These are phyloP conservation scores for sorghum (Sorghum bicolor) DNA, from an alignment of 176 grass and related monocot species.

Conservation along the genomic window DNA sequence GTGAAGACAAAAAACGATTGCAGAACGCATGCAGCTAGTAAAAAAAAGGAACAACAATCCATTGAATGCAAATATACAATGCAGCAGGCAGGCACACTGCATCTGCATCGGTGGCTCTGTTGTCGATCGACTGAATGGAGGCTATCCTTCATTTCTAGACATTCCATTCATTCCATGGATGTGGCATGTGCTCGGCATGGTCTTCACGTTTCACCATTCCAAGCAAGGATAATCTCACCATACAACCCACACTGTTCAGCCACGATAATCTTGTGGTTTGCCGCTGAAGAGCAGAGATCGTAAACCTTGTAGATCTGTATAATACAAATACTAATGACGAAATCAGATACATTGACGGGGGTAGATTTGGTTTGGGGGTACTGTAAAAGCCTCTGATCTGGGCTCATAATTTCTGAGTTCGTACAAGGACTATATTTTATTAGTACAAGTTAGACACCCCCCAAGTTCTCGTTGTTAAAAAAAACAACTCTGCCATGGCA, in stretches of 20 bases:
- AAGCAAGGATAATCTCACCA: neutral
- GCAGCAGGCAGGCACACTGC: too few relatives aligned
- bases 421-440: too few relatives aligned
- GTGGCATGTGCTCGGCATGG: neutral
- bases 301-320: neutral
- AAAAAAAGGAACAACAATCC: too few relatives aligned
- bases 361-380: neutral
- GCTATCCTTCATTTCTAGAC: too few relatives aligned
- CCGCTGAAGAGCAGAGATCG: neutral
- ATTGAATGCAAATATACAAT: too few relatives aligned
- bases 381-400: neutral
- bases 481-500: neutral
- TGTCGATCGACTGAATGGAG: too few relatives aligned
- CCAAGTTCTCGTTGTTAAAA: neutral
- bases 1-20: too few relatives aligned
- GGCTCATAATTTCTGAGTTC: neutral
- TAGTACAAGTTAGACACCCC: too few relatives aligned
- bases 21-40: too few relatives aligned
- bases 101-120: too few relatives aligned
- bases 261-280: neutral
- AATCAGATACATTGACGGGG: neutral
- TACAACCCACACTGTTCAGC: neutral
- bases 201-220: neutral
- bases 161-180: neutral
- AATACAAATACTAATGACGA: neutral